A percentile compares a stretch with the other conserved stretches of the same genome.
These are phyloP conservation scores for Alloascoidea africana DNA, from an alignment of 805 yeast genomes.

Conservation along the genomic window DNA sequence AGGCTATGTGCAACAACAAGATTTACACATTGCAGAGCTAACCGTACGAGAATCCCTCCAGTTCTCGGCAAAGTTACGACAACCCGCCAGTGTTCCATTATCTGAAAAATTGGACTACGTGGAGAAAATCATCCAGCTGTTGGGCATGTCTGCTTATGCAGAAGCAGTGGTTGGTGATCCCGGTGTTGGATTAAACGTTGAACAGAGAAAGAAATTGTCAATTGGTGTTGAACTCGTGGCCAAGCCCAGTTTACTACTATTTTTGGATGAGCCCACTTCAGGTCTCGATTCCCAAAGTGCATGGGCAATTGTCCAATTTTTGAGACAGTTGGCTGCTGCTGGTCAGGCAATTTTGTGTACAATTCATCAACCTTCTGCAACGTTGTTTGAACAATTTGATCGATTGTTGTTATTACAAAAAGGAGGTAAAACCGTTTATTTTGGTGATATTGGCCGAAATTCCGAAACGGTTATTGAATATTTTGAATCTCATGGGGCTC, in stretches of 20 bases:
- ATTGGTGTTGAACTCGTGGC: constrained; percentile 43
- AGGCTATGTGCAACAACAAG: constrained; percentile 49
- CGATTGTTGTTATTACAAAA: constrained; percentile 14
- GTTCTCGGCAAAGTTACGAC: constrained; percentile 36
- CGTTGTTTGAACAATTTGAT: constrained; percentile 18
- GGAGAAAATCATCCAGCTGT: constrained; percentile 31
- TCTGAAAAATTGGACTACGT: constrained; percentile 33
- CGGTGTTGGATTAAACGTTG: constrained; percentile 37
- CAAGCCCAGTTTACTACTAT: constrained; percentile 33
- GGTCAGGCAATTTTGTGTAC: constrained; percentile 46
- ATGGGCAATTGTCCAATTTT: constrained; percentile 39
- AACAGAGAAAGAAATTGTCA: constrained; percentile 36
- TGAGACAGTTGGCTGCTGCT: constrained; percentile 31
- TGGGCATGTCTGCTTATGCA: constrained; percentile 36
- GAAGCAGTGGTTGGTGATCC: constrained; percentile 34
- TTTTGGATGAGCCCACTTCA: constrained; percentile 48
- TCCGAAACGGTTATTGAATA: constrained; percentile 8
- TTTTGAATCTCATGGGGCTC: constrained; percentile 11
- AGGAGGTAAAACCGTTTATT: constrained; percentile 11
- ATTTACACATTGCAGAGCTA: constrained; percentile 32
- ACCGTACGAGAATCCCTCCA: constrained; percentile 39
- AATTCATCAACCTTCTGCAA: constrained; percentile 22
- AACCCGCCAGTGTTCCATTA: constrained; percentile 23
- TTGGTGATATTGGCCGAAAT: constrained; percentile 8
- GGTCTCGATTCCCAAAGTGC: constrained; percentile 47